Evolutionary conservation across 352 stramenopile species (phyloP).

Genomic region (Thalassiosira sp.): DNA sequence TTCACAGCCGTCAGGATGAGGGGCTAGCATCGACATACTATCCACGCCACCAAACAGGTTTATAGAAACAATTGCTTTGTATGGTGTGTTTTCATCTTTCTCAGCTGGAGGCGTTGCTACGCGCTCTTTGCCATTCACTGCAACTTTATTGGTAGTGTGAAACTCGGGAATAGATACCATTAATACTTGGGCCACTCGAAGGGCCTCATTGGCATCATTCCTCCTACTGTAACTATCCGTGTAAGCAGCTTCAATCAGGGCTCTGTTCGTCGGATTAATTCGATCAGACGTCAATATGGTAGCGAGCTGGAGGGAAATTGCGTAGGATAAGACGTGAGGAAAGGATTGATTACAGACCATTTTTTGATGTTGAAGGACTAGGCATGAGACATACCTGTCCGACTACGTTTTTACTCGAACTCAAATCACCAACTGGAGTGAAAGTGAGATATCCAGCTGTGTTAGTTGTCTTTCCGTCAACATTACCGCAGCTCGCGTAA

Average conservation of each 20-base stretch:
- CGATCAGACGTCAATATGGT: slow-evolving; percentile 57
- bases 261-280: slow-evolving; percentile 35
- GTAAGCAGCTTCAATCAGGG: slow-evolving; percentile 45
- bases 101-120: neutral
- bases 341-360: too few relatives aligned
- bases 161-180: slow-evolving; percentile 68
- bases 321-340: too few relatives aligned
- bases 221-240: slow-evolving; percentile 9
- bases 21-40: slow-evolving; percentile 66
- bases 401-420: slow-evolving; percentile 24
- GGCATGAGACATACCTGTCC: too few relatives aligned
- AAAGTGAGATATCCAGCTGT: slow-evolving; percentile 27
- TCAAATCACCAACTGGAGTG: slow-evolving; percentile 10
- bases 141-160: slow-evolving; percentile 57
- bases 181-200: slow-evolving; percentile 32
- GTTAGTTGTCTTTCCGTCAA: slow-evolving; percentile 2
- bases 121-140: slow-evolving; percentile 10
- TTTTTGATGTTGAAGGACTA: too few relatives aligned
- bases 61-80: slow-evolving; percentile 68
- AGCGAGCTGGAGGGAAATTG: slow-evolving; percentile 57
- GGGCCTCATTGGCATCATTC: slow-evolving; percentile 9
- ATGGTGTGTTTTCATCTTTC: slow-evolving; percentile 21
- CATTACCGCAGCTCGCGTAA: slow-evolving; percentile 1
- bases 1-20: slow-evolving; percentile 30
- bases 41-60: slow-evolving; percentile 66